Evolutionary conservation across 192 early-diverging fungal genomes (phyloP), one percentile per base, ranked within the genome.

Genomic region (Oehlia diaphana): DNA sequence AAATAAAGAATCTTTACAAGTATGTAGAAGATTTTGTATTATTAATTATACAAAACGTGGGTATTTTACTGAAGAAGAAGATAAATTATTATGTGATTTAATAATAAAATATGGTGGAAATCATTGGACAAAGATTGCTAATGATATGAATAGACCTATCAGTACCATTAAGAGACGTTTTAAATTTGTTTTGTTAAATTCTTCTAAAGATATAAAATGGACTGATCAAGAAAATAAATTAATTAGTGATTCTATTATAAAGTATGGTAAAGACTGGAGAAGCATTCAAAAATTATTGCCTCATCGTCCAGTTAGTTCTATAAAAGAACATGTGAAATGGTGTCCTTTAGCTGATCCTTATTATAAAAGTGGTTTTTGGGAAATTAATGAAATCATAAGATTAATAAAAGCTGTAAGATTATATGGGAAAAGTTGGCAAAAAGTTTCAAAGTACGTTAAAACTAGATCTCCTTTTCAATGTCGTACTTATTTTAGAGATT

Each of bases 201-300:
- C 53, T 58, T 4, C 16, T 16, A 21, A 70, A 9, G n/a, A 23
- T 19, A 19, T 16, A 10, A 8, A 42, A 42, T 70, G 68, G 68
- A 37, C 68, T 14, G 35, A 70, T 9, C 14, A 44, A 8, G 68
- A 70, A 70, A n/a, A 35, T 4, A 9, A 70, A 19, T 70, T 70
- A 37, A 39, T 70, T n/a, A 35, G 9, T 14, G 37, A 70, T 44
- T 21, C 33, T 39, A 39, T 70, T 9, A n/a, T 39, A 70, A 37
- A 70, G 2, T 35, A 39, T 39, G 68, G 68, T 39, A 39, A 39
- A 39, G 21, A 70, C 44, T 70, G 68, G 68, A 37, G 37, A 44
- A 70, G 23, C 3, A 70, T 70, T 23, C 21, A 37, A 70, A 37
- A 70, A 70, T 39, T n/a, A 8, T 70, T 70, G 9, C 68, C 68